These are phyloP conservation scores for Drosera capensis DNA, from an alignment of 148 eudicot genomes.

Conservation along the genomic window DNA sequence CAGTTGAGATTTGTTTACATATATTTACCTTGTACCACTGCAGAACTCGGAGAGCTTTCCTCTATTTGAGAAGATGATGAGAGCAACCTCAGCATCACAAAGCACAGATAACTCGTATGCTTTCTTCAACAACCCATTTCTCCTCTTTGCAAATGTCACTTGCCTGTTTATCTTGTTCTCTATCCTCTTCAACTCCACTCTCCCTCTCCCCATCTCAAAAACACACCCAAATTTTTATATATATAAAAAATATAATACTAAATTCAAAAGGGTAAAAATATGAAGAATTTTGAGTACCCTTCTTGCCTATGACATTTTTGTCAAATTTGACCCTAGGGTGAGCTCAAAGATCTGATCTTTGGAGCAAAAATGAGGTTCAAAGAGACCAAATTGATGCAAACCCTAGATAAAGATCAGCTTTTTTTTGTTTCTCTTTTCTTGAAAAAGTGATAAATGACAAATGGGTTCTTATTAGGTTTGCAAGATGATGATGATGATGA, in stretches of 20 bases:
- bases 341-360: not conserved
- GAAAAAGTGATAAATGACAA: not conserved
- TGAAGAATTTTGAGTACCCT: conserved; percentile 2
- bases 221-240: conserved; percentile 12
- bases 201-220: conserved; percentile 27
- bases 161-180: conserved; percentile 25
- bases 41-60: conserved; percentile 53
- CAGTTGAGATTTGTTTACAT: not conserved
- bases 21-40: conserved; percentile 29
- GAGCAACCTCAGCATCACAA: conserved; percentile 48
- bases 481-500: not conserved
- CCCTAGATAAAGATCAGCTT: not conserved
- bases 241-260: not conserved
- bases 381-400: not conserved
- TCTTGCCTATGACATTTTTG: conserved; percentile 3
- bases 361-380: no score
- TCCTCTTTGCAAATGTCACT: conserved; percentile 3
- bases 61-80: conserved; percentile 47
- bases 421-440: not conserved
- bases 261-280: not conserved
- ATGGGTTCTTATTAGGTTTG: not conserved
- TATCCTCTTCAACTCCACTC: conserved; percentile 28
- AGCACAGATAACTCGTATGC: conserved; percentile 20
- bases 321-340: no score
- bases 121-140: conserved; percentile 2